Evolutionary conservation across 345 rosid genomes (phyloP).

Genomic region (Eucalyptus tenuipes): DNA sequence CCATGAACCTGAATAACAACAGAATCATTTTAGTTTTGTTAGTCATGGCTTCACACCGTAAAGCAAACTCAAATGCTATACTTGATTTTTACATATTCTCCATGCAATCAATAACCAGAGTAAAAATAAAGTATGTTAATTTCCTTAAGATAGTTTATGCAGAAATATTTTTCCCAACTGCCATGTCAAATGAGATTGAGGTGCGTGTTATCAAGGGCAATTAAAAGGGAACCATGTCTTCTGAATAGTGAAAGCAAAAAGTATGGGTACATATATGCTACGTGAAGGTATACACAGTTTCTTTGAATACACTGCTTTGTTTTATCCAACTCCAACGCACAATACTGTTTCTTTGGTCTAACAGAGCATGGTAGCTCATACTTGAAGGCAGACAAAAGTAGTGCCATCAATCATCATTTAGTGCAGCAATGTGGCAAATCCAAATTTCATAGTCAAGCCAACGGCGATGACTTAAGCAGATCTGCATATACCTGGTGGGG

Average conservation of each 20-base stretch:
- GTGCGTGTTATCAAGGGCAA: background rate
- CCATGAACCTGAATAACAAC: slow-evolving; percentile 69
- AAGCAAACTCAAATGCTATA: background rate
- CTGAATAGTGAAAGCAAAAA: background rate
- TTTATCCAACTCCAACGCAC: background rate
- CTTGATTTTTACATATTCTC: background rate
- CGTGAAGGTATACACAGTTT: background rate
- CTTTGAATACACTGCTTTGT: background rate
- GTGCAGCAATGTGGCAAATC: background rate
- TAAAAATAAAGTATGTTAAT: background rate
- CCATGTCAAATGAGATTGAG: background rate
- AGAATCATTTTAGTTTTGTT: background rate
- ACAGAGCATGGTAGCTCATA: background rate
- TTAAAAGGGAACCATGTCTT: background rate
- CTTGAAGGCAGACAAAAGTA: background rate
- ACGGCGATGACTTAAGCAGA: background rate
- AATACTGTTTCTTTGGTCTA: background rate
- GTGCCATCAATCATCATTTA: background rate
- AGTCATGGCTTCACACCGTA: background rate
- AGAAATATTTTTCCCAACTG: background rate
- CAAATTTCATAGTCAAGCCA: background rate
- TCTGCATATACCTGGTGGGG: slow-evolving; percentile 68
- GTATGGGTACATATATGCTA: background rate
- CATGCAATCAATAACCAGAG: background rate
- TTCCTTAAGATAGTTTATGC: background rate